Evolutionary conservation across 208 protist species (phyloP).

Genomic region (Crithidia sp.): DNA sequence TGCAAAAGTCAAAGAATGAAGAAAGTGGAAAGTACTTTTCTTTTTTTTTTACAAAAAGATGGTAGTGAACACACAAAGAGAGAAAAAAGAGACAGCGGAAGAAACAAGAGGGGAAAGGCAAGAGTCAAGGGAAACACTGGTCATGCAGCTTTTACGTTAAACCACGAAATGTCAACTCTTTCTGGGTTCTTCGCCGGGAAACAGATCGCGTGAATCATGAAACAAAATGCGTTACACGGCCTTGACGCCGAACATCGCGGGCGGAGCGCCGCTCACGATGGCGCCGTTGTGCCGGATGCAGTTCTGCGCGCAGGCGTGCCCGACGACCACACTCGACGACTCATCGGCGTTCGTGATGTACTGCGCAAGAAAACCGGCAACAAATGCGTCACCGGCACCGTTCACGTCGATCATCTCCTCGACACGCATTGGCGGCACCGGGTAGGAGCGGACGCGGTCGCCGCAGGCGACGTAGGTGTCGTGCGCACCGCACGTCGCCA

Average conservation of each 20-base stretch:
- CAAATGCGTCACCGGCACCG: constrained; percentile 98
- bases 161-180: too few species aligned
- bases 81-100: constrained; percentile 3
- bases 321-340: constrained; percentile 63
- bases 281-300: constrained; percentile 93
- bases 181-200: background rate
- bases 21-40: background rate
- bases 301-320: constrained; percentile 73
- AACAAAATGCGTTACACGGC: background rate
- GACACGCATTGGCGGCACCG: constrained; percentile 51
- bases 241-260: constrained; percentile 31
- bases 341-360: constrained; percentile 51
- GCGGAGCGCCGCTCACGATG: constrained; percentile 64
- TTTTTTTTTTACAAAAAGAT: constrained; percentile 2
- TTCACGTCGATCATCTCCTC: constrained; percentile 97
- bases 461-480: constrained; percentile 82
- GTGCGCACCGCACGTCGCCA: constrained; percentile 93
- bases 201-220: too few species aligned
- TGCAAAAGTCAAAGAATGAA: background rate
- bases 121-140: background rate
- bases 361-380: constrained; percentile 95
- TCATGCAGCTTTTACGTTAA: too few species aligned
- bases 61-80: constrained; percentile 1
- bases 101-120: constrained; percentile 11
- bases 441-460: constrained; percentile 43